Evolutionary conservation across 352 stramenopile species (phyloP).

Genomic region (Plasmopara halstedii): DNA sequence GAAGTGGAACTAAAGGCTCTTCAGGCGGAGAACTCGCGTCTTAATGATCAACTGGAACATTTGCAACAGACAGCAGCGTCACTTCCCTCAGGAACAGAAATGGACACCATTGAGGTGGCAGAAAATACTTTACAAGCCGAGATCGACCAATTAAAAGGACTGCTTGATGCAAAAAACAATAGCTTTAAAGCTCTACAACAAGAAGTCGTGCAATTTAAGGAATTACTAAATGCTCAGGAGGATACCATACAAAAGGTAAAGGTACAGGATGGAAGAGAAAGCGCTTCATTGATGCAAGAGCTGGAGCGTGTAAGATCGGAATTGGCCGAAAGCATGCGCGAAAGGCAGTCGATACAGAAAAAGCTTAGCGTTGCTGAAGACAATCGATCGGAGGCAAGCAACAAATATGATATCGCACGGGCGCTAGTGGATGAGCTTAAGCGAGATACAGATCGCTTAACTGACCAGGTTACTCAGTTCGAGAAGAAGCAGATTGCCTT

Average conservation of each 20-base stretch:
- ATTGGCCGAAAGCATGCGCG: conserved; percentile 37
- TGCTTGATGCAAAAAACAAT: conserved; percentile 13
- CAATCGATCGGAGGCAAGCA: conserved; percentile 12
- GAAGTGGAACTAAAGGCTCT: conserved; percentile 5
- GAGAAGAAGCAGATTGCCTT: conserved; percentile 17
- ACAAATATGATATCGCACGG: conserved; percentile 11
- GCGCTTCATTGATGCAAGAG: conserved; percentile 39
- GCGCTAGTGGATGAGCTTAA: conserved; percentile 28
- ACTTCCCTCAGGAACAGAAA: conserved; percentile 1
- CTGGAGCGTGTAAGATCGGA: conserved; percentile 56
- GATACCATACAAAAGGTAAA: conserved; percentile 5
- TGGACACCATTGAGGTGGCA: conserved; percentile 5
- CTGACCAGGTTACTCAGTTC: conserved; percentile 23
- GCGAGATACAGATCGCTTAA: conserved; percentile 24
- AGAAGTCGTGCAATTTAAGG: conserved; percentile 20
- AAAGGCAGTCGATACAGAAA: conserved; percentile 36
- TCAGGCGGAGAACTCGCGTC: conserved; percentile 9
- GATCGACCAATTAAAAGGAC: conserved; percentile 8
- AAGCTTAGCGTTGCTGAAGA: conserved; percentile 20
- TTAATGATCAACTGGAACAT: conserved; percentile 11
- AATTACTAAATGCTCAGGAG: conserved; percentile 10
- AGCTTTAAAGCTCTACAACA: conserved; percentile 17
- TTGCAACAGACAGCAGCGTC: conserved; percentile 9
- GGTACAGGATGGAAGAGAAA: conserved; percentile 3
- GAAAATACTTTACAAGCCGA: conserved; percentile 13